Base-by-base conservation (phyloP, 1,284 basidiomycete genomes). In the Heterobasidion occidentale region DNA sequence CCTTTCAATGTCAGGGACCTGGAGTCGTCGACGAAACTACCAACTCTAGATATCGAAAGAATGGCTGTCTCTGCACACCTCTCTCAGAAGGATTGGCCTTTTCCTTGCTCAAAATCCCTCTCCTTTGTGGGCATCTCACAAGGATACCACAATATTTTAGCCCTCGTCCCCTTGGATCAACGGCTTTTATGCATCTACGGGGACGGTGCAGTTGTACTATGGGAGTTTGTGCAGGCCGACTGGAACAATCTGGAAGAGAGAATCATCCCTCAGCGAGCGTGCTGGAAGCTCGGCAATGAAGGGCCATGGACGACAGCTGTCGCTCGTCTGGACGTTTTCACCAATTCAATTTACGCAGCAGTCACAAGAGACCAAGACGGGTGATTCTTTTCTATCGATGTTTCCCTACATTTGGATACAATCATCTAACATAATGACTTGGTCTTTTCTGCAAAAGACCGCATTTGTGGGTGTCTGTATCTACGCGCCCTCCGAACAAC, bases 161-260 rank as follows among this genome's bases (percentile, higher is more conserved):
- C 65, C 17, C 57, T 78, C 36, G 50, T 74, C 19, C 67, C 73
- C 52, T 54, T 70, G n/a, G 75, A 77, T 52, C 62, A 68, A 56
- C 76, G 74, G 74, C 62, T 77, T 20, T 58, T 77, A 36, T 67
- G 69, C 9, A 62, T 73, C 2, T 76, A 74, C 58, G 62, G 60
- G 15, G 70, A 74, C 56, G 75, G 75, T 7, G 55, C 63, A 3
- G 59, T 73, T 2, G 65, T 70, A 51, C 58, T 77, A 0, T 75
- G 72, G 68, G 71, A 76, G 59, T 56, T 69, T 1, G 11, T 19
- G 7, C 15, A 20, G 12, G 45, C 53, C 51, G 45, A 42, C 12
- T 53, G 52, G 19, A 59, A 56, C 20, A 52, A 49, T 27, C 9
- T 5, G 36, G 45, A 36, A 19, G 7, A 50, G 17, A 33, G 9